These are phyloP conservation scores for Asclepias syriaca DNA, from an alignment of 257 asterid species.

Conservation along the genomic window DNA sequence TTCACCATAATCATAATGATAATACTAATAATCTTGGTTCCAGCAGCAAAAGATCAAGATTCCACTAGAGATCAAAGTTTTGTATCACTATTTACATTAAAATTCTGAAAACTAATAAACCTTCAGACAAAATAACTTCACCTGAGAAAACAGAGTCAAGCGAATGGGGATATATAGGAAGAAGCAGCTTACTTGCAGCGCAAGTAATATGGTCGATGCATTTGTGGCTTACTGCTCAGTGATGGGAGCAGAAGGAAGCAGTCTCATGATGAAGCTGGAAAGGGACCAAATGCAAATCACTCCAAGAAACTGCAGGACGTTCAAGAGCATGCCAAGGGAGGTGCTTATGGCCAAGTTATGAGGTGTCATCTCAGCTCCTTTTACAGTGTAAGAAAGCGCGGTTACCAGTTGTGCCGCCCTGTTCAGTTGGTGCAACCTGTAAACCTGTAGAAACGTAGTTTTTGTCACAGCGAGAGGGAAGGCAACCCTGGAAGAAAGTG, in stretches of 20 bases:
- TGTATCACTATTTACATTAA: not conserved
- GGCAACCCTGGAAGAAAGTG: not conserved
- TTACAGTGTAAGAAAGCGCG: conserved; percentile 82
- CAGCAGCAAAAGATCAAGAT: not conserved
- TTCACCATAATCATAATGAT: not conserved
- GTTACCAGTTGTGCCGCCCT: conserved; percentile 93
- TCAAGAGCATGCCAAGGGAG: conserved; percentile 67
- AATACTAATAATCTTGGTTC: not conserved
- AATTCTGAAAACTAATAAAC: not conserved
- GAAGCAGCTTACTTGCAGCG: not conserved
- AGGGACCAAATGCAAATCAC: conserved; percentile 88
- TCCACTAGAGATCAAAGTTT: no score
- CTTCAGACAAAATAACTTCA: not conserved
- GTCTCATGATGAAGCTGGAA: conserved; percentile 82
- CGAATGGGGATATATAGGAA: not conserved
- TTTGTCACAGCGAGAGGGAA: not conserved
- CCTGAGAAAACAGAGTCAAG: not conserved
- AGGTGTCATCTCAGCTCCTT: conserved; percentile 91
- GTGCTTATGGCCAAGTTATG: conserved; percentile 84
- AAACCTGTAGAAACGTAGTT: conserved; percentile 40
- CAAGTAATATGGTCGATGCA: not conserved
- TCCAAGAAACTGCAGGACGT: conserved; percentile 85
- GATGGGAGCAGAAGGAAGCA: conserved; percentile 42
- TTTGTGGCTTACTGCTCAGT: conserved; percentile 18
- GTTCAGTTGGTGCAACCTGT: conserved; percentile 92